These are phyloP conservation scores for Elongisporangium prolatum DNA, from an alignment of 352 stramenopile genomes.

Conservation along the genomic window DNA sequence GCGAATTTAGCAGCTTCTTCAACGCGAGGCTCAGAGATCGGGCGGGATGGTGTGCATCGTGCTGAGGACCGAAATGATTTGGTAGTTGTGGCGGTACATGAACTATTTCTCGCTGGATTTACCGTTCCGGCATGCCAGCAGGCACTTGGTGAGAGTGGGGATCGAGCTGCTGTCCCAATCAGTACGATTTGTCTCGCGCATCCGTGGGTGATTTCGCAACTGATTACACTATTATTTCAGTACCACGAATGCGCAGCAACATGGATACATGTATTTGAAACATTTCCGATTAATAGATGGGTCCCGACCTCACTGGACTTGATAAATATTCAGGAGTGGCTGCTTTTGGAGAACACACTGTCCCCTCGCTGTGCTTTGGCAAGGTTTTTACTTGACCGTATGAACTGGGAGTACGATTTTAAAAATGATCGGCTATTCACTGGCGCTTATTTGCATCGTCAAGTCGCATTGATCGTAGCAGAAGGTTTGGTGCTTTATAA, in stretches of 20 bases:
- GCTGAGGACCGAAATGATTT: slow-evolving; percentile 33
- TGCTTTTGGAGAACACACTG: slow-evolving; percentile 68
- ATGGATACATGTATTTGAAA: slow-evolving; percentile 83
- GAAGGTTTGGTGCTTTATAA: slow-evolving; percentile 76
- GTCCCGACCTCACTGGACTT: slow-evolving; percentile 59
- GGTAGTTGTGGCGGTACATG: slow-evolving; percentile 52
- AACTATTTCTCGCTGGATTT: slow-evolving; percentile 61
- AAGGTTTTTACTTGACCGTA: slow-evolving; percentile 72
- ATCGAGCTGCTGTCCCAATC: slow-evolving; percentile 43
- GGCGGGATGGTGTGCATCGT: background rate
- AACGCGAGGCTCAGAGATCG: slow-evolving; percentile 2
- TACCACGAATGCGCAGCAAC: slow-evolving; percentile 77
- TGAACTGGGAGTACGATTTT: slow-evolving; percentile 85
- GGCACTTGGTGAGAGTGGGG: slow-evolving; percentile 40
- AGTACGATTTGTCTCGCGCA: slow-evolving; percentile 62
- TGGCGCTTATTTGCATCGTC: slow-evolving; percentile 61
- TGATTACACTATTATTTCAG: slow-evolving; percentile 63
- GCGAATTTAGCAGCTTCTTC: slow-evolving; percentile 46
- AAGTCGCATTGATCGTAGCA: slow-evolving; percentile 71
- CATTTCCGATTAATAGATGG: slow-evolving; percentile 84
- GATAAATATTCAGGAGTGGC: slow-evolving; percentile 71
- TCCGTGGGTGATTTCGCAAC: slow-evolving; percentile 52
- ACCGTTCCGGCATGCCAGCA: slow-evolving; percentile 41
- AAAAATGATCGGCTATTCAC: slow-evolving; percentile 62
- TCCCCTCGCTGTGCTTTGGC: slow-evolving; percentile 57